Evolutionary conservation across 305 asterid species (phyloP).

Genomic region (Fraxinus velutina): DNA sequence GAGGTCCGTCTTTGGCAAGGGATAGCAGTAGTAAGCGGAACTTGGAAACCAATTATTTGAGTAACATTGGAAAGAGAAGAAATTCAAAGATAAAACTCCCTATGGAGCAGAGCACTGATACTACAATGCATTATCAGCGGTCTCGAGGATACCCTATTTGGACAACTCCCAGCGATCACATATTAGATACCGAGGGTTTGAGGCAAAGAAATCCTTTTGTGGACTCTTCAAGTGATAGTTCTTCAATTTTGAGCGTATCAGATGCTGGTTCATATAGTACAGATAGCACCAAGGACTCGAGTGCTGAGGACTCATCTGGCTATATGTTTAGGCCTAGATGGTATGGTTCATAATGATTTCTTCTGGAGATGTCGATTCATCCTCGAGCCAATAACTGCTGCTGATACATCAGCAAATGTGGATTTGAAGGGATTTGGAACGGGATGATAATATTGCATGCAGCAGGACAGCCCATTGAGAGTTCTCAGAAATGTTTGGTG

Average conservation of each 20-base stretch:
- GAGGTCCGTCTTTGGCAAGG: constrained; percentile 27
- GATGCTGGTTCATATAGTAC: constrained; percentile 58
- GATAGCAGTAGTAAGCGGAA: constrained; percentile 28
- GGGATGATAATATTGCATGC: background rate
- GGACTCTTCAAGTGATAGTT: constrained; percentile 50
- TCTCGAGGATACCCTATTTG: constrained; percentile 15
- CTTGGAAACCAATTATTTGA: constrained; percentile 35
- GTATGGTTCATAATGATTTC: constrained; percentile 26
- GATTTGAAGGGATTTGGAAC: constrained; percentile 12
- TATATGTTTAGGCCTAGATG: constrained; percentile 44
- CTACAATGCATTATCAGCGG: constrained; percentile 19
- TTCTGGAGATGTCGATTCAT: background rate
- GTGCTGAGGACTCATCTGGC: constrained; percentile 49
- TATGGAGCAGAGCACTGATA: constrained; percentile 12
- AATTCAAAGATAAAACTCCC: constrained; percentile 33
- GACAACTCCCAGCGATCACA: constrained; percentile 20
- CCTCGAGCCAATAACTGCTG: background rate
- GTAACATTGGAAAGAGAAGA: constrained; percentile 35
- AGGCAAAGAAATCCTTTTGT: constrained; percentile 25
- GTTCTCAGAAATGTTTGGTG: background rate
- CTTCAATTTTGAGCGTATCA: constrained; percentile 52
- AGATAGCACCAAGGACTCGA: constrained; percentile 60
- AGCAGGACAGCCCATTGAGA: background rate
- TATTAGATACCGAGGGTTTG: constrained; percentile 20
- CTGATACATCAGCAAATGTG: background rate